These are phyloP conservation scores for Cyberlindnera euphorbiiphila DNA, from an alignment of 805 yeast species.

Conservation along the genomic window DNA sequence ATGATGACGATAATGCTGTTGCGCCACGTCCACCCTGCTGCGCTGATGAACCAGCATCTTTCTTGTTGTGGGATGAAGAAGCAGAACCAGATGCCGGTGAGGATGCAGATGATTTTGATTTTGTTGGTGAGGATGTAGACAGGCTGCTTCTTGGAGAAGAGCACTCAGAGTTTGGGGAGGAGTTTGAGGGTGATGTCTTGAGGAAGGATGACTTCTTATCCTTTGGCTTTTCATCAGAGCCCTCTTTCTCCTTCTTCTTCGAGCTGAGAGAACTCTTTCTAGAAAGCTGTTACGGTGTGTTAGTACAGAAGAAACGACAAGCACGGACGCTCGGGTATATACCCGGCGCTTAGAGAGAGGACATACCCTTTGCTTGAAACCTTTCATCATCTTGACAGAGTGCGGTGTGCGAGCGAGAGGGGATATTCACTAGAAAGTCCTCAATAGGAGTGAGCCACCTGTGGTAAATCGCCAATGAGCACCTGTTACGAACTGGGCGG, in stretches of 20 bases:
- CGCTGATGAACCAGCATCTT: conserved; percentile 2
- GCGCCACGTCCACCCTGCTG: conserved; percentile 5
- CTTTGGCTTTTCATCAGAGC: conserved; percentile 16
- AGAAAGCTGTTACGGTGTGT: conserved; percentile 20
- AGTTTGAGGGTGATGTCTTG: conserved; percentile 16
- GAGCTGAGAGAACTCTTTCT: conserved; percentile 31
- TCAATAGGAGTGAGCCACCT: no score
- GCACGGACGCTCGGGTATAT: no score
- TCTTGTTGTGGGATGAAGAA: conserved; percentile 1
- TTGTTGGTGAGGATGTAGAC: conserved; percentile 20
- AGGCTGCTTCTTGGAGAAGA: conserved; percentile 26
- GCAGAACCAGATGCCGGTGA: conserved; percentile 3
- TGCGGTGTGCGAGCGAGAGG: no score
- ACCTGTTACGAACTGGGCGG: no score
- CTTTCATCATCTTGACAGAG: conserved; percentile 62
- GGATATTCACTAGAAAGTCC: no score
- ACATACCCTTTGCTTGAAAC: conserved; percentile 57
- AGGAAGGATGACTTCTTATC: conserved; percentile 16
- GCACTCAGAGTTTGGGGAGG: conserved; percentile 21
- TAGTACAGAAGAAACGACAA: no score
- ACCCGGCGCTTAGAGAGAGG: background rate
- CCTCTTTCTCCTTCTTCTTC: conserved; percentile 37
- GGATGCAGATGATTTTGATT: conserved; percentile 12
- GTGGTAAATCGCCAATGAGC: no score
- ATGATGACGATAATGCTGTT: no score